Evolutionary conservation across 2,329 filamentous ascomycete species (phyloP).

Genomic region (Hypoxylon sp.): DNA sequence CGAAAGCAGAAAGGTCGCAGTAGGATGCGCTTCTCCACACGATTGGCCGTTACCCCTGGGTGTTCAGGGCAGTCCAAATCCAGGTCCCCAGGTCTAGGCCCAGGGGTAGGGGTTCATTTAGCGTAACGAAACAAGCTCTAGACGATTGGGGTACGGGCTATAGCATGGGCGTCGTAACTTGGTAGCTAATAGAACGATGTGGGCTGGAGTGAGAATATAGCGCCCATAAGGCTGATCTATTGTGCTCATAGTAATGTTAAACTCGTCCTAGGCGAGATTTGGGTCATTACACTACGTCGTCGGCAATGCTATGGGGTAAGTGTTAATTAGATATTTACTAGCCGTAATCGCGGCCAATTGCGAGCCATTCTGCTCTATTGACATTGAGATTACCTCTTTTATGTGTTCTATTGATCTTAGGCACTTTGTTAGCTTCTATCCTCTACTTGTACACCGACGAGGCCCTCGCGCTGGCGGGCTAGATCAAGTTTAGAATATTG

Average conservation of each 20-base stretch:
- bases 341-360: not conserved
- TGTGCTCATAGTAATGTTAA: constrained; percentile 3
- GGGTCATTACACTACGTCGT: not conserved
- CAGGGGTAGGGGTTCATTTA: too few relatives aligned
- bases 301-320: not conserved
- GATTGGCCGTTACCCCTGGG: constrained; percentile 5
- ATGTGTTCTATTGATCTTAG: not conserved
- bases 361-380: not conserved
- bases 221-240: constrained; percentile 30
- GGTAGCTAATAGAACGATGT: constrained; percentile 11
- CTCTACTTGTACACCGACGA: not conserved
- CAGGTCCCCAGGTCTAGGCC: not conserved
- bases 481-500: not conserved
- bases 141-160: constrained; percentile 10
- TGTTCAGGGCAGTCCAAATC: not conserved
- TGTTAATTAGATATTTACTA: not conserved
- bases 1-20: constrained; percentile 15
- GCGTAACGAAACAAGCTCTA: not conserved
- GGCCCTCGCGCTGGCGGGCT: not conserved
- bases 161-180: not conserved
- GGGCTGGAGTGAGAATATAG: constrained; percentile 8
- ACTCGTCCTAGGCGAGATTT: constrained; percentile 6
- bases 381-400: not conserved
- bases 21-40: constrained; percentile 33
- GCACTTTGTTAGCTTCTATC: not conserved